Evolutionary conservation across 2,329 filamentous ascomycete species (phyloP), one percentile per base, ranked within the genome.

Genomic region (Hortaea werneckii): DNA sequence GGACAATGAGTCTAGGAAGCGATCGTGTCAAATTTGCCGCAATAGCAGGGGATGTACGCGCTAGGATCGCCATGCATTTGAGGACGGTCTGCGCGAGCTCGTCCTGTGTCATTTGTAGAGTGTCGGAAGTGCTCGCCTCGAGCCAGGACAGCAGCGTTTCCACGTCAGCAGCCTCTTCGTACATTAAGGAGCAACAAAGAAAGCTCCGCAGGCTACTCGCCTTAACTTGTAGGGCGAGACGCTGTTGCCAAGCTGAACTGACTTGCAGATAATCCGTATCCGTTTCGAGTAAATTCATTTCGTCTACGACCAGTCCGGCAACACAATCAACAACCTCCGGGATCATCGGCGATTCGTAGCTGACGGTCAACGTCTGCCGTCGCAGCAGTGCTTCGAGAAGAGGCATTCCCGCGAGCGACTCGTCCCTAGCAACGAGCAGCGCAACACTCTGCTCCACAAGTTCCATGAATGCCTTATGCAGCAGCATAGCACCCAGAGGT

Each of bases 191-290:
- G 60, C 90, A 96, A 62, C 89, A 94, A 41, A 96, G 68, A 57
- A 87, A 95, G 49, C 85, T 85, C 45, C 86, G 80, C 26, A 98
- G 67, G 9, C 87, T 84, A 50, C 83, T 80, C 0, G 85, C 81
- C 66, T 95, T 95, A 50, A 94, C 86, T 5, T 85, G 82, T 57
- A 85, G 88, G 4, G 89, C 87, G 45, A 96, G 76, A 49, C 76
- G 81, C 66, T 95, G 90, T 63, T 96, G 89, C 68, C 84, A 89
- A 5, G 82, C 76, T 1, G 89, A 90, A 46, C 86, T 85, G 47
- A 96, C 78, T 56, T 85, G 82, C 38, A 95, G 73, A 63, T 95
- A 96, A 65, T 96, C 92, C 1, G 87, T 83, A 48, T 86, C 86
- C 41, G 88, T 87, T 54, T 96, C 89, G 13, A 98, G 72, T 42